Evolutionary conservation across 495 filamentous ascomycete species (phyloP), one percentile per base, ranked within the genome.

Genomic region (Ramalina intermedia): DNA sequence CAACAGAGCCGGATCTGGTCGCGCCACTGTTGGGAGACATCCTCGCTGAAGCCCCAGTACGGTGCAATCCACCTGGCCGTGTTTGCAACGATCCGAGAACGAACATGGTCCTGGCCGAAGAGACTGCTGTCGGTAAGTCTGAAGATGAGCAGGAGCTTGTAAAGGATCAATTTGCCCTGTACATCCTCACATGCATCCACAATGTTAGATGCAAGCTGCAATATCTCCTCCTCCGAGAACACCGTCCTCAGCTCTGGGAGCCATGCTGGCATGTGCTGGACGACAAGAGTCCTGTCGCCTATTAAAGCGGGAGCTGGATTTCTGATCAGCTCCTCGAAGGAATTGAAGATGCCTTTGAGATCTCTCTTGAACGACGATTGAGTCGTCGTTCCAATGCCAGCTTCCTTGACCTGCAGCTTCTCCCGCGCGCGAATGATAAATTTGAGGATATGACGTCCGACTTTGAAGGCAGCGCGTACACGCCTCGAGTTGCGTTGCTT

Each of bases 211-310:
- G 90, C 87, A 43, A 96, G 81, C 58, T 94, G 80, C 46, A 96
- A 66, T 50, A 95, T 91, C 61, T 99, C 89, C 49, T 84, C 82
- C 1, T 80, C 78, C 13, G 70, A 76, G 57, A 99, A 73, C 33
- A 89, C 70, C 13, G 79, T 76, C 4, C 76, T 75, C 6, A 96
- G 76, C 54, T 94, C 88, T 0, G 91, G 93, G 11, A 99, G 68
- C 91, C 91, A 96, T 2, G 84, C 81, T 61, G 96, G 91, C 62
- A 96, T 94, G 64, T 96, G 84, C 61, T 99, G 91, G 16, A 96
- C 89, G 5, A 93, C 84, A 29, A 99, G 66, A 1, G 91, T 96
- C 61, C 96, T 93, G 50, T 84, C 95, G 24, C 91, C 91, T 29
- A 99, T 81, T 42, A 95, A 63, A 38, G 87, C 78, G 1, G 93